Percentiles rank a stretch among this genome's conserved stretches.
phyloP scores from a whole-genome alignment of 73 alveolate species.

The Paramecium biaurelia region DNA sequence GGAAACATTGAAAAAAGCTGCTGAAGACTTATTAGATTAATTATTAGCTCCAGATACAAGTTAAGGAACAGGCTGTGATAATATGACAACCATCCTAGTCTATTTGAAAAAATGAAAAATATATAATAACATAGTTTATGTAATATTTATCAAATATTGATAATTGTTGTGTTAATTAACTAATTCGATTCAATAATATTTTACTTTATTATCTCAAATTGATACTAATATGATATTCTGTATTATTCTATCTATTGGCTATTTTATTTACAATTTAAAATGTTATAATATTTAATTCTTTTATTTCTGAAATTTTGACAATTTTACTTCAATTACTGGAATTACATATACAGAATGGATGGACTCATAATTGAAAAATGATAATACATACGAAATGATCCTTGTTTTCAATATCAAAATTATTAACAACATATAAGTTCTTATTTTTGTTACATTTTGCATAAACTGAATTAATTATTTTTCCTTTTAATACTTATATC shows the following conservation, averaged over 20 bases:
- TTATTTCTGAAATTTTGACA: slow-evolving; percentile 41
- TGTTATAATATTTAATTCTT: slow-evolving; percentile 40
- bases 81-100: slow-evolving; percentile 56
- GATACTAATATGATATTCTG: slow-evolving; percentile 63
- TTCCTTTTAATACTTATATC: no score
- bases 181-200: slow-evolving; percentile 77
- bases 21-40: slow-evolving; percentile 51
- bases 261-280: no score
- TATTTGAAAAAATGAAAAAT: slow-evolving; percentile 39
- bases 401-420: no score
- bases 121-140: neutral
- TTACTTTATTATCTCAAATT: slow-evolving; percentile 67
- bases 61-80: slow-evolving; percentile 64
- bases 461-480: no score
- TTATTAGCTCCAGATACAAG: slow-evolving; percentile 60
- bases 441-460: no score
- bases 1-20: neutral
- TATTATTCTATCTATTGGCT: slow-evolving; percentile 33
- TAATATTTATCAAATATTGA: neutral
- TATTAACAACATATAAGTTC: no score
- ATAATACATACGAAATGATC: no score
- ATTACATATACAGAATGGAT: no score
- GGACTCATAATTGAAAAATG: no score
- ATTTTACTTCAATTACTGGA: slow-evolving; percentile 50
- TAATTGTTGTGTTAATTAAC: slow-evolving; percentile 68